These are phyloP conservation scores for Hypoxylon sp. DNA, from an alignment of 2,329 filamentous ascomycete genomes.

Conservation along the genomic window DNA sequence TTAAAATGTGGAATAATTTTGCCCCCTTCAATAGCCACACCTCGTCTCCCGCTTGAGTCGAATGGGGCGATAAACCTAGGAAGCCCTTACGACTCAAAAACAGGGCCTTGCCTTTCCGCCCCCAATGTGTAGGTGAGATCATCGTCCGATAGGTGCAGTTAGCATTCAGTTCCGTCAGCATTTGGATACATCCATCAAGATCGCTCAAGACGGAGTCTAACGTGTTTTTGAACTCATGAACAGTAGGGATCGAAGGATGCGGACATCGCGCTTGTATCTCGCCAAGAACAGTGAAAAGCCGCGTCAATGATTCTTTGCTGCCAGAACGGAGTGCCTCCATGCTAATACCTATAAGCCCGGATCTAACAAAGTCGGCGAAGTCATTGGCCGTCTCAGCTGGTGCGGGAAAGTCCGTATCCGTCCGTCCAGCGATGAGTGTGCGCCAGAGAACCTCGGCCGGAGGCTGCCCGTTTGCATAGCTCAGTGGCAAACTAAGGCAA, in stretches of 20 bases:
- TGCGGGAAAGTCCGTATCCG: conserved; percentile 33
- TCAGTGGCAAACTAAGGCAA: conserved; percentile 19
- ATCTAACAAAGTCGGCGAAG: conserved; percentile 29
- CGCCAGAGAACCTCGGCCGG: conserved; percentile 37
- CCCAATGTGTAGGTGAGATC: conserved; percentile 35
- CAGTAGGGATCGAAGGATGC: conserved; percentile 28
- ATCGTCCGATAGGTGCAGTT: conserved; percentile 25
- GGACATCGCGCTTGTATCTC: conserved; percentile 27
- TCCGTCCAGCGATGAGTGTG: conserved; percentile 35
- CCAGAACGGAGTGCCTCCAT: conserved; percentile 15
- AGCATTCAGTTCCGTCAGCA: conserved; percentile 24
- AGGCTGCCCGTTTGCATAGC: conserved; percentile 22
- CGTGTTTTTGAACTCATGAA: conserved; percentile 19
- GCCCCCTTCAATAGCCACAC: conserved; percentile 39
- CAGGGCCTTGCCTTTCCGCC: conserved; percentile 30
- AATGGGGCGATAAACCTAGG: conserved; percentile 33
- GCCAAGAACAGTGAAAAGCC: conserved; percentile 9
- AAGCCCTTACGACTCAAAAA: conserved; percentile 24
- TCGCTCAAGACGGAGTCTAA: conserved; percentile 21
- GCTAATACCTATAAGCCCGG: conserved; percentile 29
- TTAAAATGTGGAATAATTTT: conserved; percentile 28
- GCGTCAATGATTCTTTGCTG: conserved; percentile 6
- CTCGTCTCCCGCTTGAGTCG: conserved; percentile 28
- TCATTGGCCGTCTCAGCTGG: conserved; percentile 25
- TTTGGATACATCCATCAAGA: conserved; percentile 19